Base-by-base conservation (phyloP, 345 rosid genomes). In the Kernera saxatilis region DNA sequence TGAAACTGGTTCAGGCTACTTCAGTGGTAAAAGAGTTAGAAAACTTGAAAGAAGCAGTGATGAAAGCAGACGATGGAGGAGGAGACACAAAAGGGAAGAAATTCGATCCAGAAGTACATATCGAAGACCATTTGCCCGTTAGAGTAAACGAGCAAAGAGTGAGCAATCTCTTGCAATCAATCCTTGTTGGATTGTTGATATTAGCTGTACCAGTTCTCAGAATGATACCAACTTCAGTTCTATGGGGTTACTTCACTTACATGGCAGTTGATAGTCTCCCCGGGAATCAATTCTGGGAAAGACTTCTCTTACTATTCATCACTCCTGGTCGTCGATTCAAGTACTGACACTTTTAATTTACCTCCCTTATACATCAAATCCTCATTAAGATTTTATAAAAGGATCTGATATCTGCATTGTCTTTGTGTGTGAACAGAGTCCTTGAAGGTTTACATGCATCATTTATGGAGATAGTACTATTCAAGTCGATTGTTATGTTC, bases 251-350 rank as follows among this genome's bases (percentile, higher is more conserved):
- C 78, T 91, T 91, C 66, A 88, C 97, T 44, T 88, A 89, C 80
- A 89, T 85, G 96, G 98, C 94, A 65, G 83, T 92, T 50, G 96
- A 92, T 62, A 92, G 96, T 78, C 88, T 92, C 46, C 96, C 91
- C 0, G 94, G 92, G 27, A 92, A 83, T 67, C 98, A 92, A 36
- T 89, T 92, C 82, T 89, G 96, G 94, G 96, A 89, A 75, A 83
- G 96, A 74, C 80, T 89, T 6, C 29, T 85, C 58, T 74, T 89
- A 55, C 91, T 92, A 45, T 89, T 92, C 75, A 67, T 92, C 53
- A 79, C 98, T 45, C 91, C 94, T 5, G 48, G 79, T 57, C 82
- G 98, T 41, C 84, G 86, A 45, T 83, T 80, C 89, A 86, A 86
- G 96, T 86, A 84, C 78, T 46, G 12, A 36, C 8, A 33, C 44